Evolutionary conservation across 2,329 filamentous ascomycete species (phyloP).

Genomic region (Endoconidiophora laricicola): DNA sequence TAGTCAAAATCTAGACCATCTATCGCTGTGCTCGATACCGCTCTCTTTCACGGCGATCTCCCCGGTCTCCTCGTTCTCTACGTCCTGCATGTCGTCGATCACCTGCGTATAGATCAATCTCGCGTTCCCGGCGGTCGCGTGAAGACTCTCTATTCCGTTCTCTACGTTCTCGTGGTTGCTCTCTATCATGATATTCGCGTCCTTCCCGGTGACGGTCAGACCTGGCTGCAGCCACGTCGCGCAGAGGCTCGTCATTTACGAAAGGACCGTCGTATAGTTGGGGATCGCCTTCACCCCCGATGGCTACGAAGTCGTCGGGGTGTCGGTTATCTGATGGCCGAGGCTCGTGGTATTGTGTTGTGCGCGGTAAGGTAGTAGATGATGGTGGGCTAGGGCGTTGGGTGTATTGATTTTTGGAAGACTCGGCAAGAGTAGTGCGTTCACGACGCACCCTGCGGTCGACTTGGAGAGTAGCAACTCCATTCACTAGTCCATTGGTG

Average conservation of each 20-base stretch:
- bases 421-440: slow-evolving; percentile 24
- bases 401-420: background rate
- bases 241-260: slow-evolving; percentile 21
- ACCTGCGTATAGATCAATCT: background rate
- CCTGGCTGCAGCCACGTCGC: slow-evolving; percentile 15
- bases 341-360: slow-evolving; percentile 34
- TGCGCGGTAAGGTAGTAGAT: slow-evolving; percentile 14
- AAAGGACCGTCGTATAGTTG: slow-evolving; percentile 45
- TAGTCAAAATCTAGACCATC: background rate
- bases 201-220: background rate
- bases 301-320: slow-evolving; percentile 60
- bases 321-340: slow-evolving; percentile 51
- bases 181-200: too few species aligned
- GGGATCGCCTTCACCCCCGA: slow-evolving; percentile 78
- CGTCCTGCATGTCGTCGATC: background rate
- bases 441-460: slow-evolving; percentile 66
- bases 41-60: background rate
- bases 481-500: slow-evolving; percentile 82
- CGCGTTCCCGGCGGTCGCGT: slow-evolving; percentile 2
- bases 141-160: background rate
- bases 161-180: background rate
- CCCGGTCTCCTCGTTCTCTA: background rate
- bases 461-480: slow-evolving; percentile 67
- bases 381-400: too few species aligned
- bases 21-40: background rate